Conservation (phyloP, 2,329 filamentous ascomycete species). For the Xylariaceae sp. region DNA sequence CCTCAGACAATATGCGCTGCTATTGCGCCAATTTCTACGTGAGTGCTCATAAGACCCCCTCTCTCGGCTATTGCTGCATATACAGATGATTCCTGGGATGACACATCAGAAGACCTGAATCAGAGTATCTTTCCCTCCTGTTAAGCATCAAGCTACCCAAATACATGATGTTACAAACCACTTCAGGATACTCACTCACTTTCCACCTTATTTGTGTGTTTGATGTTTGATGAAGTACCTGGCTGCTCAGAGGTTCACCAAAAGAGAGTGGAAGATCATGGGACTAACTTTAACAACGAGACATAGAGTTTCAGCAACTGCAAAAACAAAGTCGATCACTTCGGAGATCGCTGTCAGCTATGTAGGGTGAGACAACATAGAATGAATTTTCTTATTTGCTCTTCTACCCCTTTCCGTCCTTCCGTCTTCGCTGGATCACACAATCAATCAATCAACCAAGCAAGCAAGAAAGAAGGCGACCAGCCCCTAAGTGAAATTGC, state of each 20-base stretch:
- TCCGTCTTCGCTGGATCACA: neutral
- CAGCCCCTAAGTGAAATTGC: neutral
- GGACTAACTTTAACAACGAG: conserved; percentile 15
- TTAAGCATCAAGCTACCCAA: neutral
- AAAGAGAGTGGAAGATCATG: too few relatives aligned
- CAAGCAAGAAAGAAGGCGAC: too few relatives aligned
- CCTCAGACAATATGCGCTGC: too few relatives aligned
- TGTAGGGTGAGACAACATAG: too few relatives aligned
- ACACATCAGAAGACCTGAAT: neutral
- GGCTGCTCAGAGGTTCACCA: too few relatives aligned
- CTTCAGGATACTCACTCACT: neutral
- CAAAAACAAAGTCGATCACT: conserved; percentile 27
- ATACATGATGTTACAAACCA: neutral
- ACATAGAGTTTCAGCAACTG: conserved; percentile 25
- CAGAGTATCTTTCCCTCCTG: neutral
- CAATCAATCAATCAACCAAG: neutral
- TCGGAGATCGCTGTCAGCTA: conserved; percentile 27
- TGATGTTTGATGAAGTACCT: neutral
- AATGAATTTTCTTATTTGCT: conserved; percentile 12
- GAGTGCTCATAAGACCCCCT: conserved; percentile 2
- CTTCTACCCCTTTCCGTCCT: neutral
- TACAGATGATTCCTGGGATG: too few relatives aligned
- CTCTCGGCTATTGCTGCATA: too few relatives aligned
- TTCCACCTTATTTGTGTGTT: neutral
- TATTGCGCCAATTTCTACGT: conserved; percentile 32